phyloP scores from a whole-genome alignment of 164 flowering plant genomes.

The Annona cherimola region DNA sequence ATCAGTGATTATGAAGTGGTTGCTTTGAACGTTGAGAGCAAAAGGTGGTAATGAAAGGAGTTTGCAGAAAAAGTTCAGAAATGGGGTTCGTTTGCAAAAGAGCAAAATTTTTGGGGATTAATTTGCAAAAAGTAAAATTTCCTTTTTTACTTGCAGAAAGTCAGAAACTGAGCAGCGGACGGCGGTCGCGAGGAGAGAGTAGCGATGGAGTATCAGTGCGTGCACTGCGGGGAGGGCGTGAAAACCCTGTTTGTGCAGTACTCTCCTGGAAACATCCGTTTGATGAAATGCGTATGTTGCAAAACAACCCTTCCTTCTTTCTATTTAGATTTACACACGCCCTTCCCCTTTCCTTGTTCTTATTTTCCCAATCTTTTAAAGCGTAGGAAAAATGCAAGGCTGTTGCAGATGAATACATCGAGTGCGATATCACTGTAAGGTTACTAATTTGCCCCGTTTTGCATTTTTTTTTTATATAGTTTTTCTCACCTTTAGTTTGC shows the following conservation, averaged over 20 bases:
- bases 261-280: conserved; percentile 85
- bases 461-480: not conserved
- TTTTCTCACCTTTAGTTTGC: not conserved
- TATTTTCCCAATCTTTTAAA: not conserved
- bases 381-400: conserved; percentile 63
- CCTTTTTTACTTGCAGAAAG: too few species aligned
- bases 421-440: conserved; percentile 72
- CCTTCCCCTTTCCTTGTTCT: not conserved
- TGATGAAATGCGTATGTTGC: conserved; percentile 68
- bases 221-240: conserved; percentile 54
- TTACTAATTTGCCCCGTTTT: not conserved
- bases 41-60: too few species aligned
- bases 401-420: conserved; percentile 88
- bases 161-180: not conserved
- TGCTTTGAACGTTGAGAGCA: too few species aligned
- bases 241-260: conserved; percentile 61
- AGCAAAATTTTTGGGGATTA: too few species aligned
- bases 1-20: too few species aligned
- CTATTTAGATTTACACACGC: not conserved
- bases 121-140: too few species aligned
- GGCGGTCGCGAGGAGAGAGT: not conserved
- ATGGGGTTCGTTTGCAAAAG: too few species aligned
- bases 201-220: conserved; percentile 46
- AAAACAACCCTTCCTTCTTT: not conserved
- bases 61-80: too few species aligned